phyloP scores from a whole-genome alignment of 2,329 filamentous ascomycete genomes.

The Aureobasidium sp. region DNA sequence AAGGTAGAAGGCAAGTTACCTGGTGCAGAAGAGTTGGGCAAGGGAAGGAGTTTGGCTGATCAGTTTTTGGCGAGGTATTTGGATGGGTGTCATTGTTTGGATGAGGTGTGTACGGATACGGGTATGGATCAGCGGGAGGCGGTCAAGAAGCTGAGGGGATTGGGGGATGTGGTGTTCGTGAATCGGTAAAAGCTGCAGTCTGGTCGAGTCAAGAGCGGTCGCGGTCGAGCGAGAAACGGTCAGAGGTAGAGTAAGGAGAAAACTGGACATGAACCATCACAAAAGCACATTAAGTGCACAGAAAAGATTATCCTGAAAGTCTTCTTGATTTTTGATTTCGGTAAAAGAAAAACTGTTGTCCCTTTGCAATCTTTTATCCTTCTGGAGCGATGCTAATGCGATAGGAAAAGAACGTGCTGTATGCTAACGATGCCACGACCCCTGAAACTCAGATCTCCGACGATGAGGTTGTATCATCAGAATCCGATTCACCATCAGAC shows the following conservation, averaged over 20 bases:
- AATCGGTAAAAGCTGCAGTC: too few species aligned
- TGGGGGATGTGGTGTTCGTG: slow-evolving; percentile 36
- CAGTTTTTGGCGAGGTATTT: slow-evolving; percentile 70
- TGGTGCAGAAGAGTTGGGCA: slow-evolving; percentile 5
- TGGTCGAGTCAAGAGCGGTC: not conserved
- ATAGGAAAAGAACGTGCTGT: not conserved
- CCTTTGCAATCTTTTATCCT: not conserved
- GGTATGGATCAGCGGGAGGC: slow-evolving; percentile 76
- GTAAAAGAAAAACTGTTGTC: not conserved
- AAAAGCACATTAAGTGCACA: not conserved
- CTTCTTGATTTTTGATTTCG: not conserved
- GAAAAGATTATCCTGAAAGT: not conserved
- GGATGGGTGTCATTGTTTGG: slow-evolving; percentile 80
- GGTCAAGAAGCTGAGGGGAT: slow-evolving; percentile 65
- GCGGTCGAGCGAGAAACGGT: too few species aligned
- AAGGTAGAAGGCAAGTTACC: slow-evolving; percentile 18
- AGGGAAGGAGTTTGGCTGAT: slow-evolving; percentile 36
- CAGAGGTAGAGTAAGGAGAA: too few species aligned
- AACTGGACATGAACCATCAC: too few species aligned
- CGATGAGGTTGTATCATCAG: too few species aligned
- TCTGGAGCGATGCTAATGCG: not conserved
- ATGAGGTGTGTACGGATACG: slow-evolving; percentile 84
- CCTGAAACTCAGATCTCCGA: not conserved
- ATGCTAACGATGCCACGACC: not conserved
- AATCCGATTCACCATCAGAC: not conserved